Evolutionary conservation across 139 green algal genomes (phyloP), one percentile per base, ranked within the genome.

Genomic region (Diplosphaera chodatii): DNA sequence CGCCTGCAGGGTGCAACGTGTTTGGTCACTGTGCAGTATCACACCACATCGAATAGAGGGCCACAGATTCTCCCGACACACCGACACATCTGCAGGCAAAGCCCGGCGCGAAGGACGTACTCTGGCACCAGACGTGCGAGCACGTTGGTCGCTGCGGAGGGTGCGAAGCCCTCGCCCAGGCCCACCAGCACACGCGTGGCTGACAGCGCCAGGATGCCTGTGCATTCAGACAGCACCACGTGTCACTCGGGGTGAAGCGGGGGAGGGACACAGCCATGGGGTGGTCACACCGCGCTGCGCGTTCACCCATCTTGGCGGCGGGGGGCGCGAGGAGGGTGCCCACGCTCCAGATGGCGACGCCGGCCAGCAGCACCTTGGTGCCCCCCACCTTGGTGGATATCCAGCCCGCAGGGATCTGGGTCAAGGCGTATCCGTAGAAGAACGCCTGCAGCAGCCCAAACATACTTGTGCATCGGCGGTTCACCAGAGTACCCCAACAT

Each of bases 101-200:
- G 30, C n/a, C n/a, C n/a, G n/a, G n/a, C n/a, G n/a, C n/a, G n/a
- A n/a, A n/a, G n/a, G 20, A 32, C 77, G 76, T 68, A 82, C 75
- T 87, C 82, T 69, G 84, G 84, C 23, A 94, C 74, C 3, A 79
- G 78, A 32, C 75, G 77, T 6, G 93, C 87, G 48, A 98, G 88
- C 8, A 99, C 85, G 63, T 93, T 93, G 10, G 91, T 97, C 13
- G 90, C 95, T 23, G 94, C 91, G 29, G 89, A 91, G 34, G 95
- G 95, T 2, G 91, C 87, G 67, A 99, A 81, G n/a, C 95, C 95
- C 77, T 99, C 94, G 21, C 94, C 94, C 21, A 99, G 81, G 0
- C 94, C 95, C 20, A 92, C 79, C 75, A 82, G 72, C 28, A 77
- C 79, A 10, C 95, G 84, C 0, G 91, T 89, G 16, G 82, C 81